Evolutionary conservation across 108 stramenopile species (phyloP), one percentile per base, ranked within the genome.

Genomic region (Aurantiochytrium sp.): DNA sequence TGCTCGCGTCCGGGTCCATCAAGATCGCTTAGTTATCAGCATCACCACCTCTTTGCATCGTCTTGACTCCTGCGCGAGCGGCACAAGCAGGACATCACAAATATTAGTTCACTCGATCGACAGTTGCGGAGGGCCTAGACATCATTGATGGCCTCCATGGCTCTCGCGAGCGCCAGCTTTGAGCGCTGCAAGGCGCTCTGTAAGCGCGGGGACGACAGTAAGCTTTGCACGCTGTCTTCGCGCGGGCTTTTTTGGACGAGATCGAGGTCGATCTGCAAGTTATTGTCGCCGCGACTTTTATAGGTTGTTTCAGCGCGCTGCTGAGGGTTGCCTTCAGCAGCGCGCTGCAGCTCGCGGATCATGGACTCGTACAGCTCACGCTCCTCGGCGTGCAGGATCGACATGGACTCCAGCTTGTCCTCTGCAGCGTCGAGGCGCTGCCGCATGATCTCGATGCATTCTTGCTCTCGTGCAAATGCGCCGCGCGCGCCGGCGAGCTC

Each of bases 71-170:
- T 54, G 53, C 53, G 21, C 12, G 17, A 12, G 53, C 21, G 53
- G 53, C 21, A 54, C 53, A 54, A 54, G 3, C 8, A 52, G 0
- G 15, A 52, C 8, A 52, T 52, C 50, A 52, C 50, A 52, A 52
- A 52, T 52, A 15, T 2, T 2, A 52, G 17, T 15, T 52, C 50
- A 3, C 50, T 15, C 8, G 17, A 52, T 17, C 8, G 17, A 50
- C 5, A 3, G 17, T 65, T 0, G 15, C 34, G 1, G 17, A 81
- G 32, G 12, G n/a, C 19, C 24, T 42, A 81, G 6, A 81, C 73
- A 81, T 81, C 73, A 42, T 81, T 81, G 3, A 81, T 81, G 42
- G 73, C 73, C 39, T 81, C 45, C 73, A 81, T 81, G 24, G 73
- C 73, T 42, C 73, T 81, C 6, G 73, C 73, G 1, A 81, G 39